Evolutionary conservation across 75 land plant species (phyloP).

Genomic region (Selaginella tamariscina): DNA sequence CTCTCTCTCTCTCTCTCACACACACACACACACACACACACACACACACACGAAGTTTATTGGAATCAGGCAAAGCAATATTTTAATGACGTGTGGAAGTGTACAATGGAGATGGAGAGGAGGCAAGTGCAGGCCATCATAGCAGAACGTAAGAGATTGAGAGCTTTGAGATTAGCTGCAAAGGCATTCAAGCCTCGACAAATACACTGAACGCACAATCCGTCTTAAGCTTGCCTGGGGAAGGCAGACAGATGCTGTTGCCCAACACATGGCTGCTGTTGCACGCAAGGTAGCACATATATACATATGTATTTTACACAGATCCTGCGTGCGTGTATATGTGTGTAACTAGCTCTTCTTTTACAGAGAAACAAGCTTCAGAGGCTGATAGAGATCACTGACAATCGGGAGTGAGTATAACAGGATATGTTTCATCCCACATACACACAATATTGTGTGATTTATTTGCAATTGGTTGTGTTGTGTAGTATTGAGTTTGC

Average conservation of each 20-base stretch:
- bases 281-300: background rate
- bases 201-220: background rate
- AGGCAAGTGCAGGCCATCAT: background rate
- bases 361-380: background rate
- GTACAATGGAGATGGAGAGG: background rate
- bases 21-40: no score
- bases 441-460: no score
- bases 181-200: background rate
- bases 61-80: background rate
- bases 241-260: background rate
- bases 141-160: background rate
- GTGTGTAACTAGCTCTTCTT: background rate
- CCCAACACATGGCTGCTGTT: background rate
- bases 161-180: background rate
- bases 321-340: no score
- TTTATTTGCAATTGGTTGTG: background rate
- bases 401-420: background rate
- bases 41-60: no score
- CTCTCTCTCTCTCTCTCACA: no score
- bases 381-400: background rate
- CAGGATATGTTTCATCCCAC: background rate
- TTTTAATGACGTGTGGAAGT: slow-evolving; percentile 1
- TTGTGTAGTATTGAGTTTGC: background rate
- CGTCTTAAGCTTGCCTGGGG: background rate
- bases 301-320: background rate